Evolutionary conservation across 2,329 filamentous ascomycete genomes (phyloP), one percentile per base, ranked within the genome.

Genomic region (Dothistroma pini): DNA sequence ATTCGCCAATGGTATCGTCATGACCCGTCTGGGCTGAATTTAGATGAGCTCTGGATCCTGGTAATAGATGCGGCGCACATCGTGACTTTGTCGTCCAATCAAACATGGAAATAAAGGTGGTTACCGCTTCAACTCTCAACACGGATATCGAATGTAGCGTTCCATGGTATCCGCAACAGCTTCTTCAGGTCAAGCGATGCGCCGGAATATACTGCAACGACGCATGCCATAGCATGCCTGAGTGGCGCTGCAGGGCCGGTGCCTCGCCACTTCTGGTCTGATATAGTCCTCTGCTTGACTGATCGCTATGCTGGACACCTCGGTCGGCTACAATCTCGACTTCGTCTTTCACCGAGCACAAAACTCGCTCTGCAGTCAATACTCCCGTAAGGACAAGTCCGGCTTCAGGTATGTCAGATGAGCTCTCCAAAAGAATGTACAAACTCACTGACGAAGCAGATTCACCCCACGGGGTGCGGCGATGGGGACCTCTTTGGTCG

Each of bases 331-430:
- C 76, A 78, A 65, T 78, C 78, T 59, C 71, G 77, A 8, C 69
- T 79, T 1, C 75, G 77, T 58, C 70, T 76, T 29, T 70, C 72
- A 22, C 76, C 77, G 2, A 78, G 74, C 41, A 78, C 77, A 7
- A 78, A 77, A 54, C 68, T 79, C 2, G 76, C 78, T 90, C 52
- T 87, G 83, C 0, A 80, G 82, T 41, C 87, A 88, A 78, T 90
- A 57, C 41, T 57, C 49, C 48, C 32, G 54, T 8, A 57, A 57
- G 25, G 54, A 57, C 44, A 48, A 49, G 25, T 57, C 54, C 11
- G 54, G 54, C 22, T 41, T 49, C n/a, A 48, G 54, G 29, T 57
- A 50, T 44, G 55, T 35, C 41, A 47, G 11, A 21, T 6, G 31
- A 47, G n/a, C 2, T 29, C 9, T 38, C n/a, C n/a, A 14, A 32